Evolutionary conservation across 306 rosid species (phyloP), one percentile per base, ranked within the genome.

Genomic region (Pyrus bretschneideri): DNA sequence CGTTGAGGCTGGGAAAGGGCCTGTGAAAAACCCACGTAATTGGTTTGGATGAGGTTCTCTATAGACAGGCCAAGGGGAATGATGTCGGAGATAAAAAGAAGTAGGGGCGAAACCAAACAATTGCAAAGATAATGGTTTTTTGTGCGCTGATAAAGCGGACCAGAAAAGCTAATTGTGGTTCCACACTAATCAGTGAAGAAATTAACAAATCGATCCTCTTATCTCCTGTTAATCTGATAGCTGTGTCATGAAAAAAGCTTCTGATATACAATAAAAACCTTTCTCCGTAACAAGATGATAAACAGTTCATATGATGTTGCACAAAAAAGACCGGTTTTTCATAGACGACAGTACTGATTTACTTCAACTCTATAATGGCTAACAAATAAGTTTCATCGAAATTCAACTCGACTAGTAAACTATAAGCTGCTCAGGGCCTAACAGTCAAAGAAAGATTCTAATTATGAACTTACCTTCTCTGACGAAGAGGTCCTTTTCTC

Each of bases 401-500:
- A 38, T 22, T 49, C 1, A 59, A 64, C 17, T 27, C 45, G 3
- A 70, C 30, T 25, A 2, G 11, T n/a, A 33, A 59, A 44, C 17
- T 27, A 51, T 57, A 69, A 61, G 73, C 27, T 58, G 29, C 38
- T 19, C 57, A 13, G 44, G 67, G 23, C 40, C 57, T 33, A 64
- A 19, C 46, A 30, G 35, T 27, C 6, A 19, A 45, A 77, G 61
- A 30, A 71, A 75, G 55, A 73, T 59, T 46, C 71, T 3, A 12
- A 49, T 14, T 23, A 59, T 59, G 66, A 79, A 74, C 87, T 81
- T 66, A 93, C 99, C 99, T 91, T 86, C 93, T 89, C 76, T 87
- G 89, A 57, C 91, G 88, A 46, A 92, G 77, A 4, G 93, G 93
- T 58, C 98, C 98, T 73, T 82, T 96, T 79, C 96, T 85, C 2